Evolutionary conservation across 805 yeast genomes (phyloP).

Genomic region (Lachancea quebecensis): DNA sequence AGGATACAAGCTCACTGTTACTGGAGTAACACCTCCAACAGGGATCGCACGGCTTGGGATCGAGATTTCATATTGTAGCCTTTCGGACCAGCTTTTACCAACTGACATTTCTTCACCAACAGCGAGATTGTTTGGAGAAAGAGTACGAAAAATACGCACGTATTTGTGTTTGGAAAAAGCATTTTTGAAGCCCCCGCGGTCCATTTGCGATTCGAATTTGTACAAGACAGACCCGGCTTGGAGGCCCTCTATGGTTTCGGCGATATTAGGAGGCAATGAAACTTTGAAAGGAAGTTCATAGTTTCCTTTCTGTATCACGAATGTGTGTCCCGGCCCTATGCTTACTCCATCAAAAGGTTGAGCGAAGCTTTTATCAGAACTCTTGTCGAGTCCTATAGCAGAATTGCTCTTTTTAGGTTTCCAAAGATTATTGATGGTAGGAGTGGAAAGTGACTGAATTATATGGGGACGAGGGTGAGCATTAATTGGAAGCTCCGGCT

Average conservation of each 20-base stretch:
- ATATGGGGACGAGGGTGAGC: conserved; percentile 10
- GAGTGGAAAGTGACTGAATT: conserved; percentile 10
- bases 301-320: conserved; percentile 57
- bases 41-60: conserved; percentile 85
- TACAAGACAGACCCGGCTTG: conserved; percentile 71
- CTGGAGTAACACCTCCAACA: conserved; percentile 67
- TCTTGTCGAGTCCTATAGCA: conserved; percentile 6
- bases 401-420: conserved; percentile 9
- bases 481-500: neutral
- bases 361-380: conserved; percentile 21
- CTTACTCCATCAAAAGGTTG: conserved; percentile 25
- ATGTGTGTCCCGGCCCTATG: conserved; percentile 24
- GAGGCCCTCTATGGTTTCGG: conserved; percentile 85
- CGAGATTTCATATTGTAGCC: conserved; percentile 78
- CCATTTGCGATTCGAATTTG: conserved; percentile 68
- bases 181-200: conserved; percentile 51
- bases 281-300: conserved; percentile 83
- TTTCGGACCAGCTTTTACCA: conserved; percentile 85
- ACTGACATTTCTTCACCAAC: conserved; percentile 73
- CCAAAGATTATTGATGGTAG: conserved; percentile 7
- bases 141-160: conserved; percentile 72
- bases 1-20: conserved; percentile 68
- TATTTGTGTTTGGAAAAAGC: conserved; percentile 45
- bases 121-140: conserved; percentile 66
- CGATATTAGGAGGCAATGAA: conserved; percentile 72